phyloP scores from a whole-genome alignment of 1,284 basidiomycete genomes.

The Austropuccinia psidii region DNA sequence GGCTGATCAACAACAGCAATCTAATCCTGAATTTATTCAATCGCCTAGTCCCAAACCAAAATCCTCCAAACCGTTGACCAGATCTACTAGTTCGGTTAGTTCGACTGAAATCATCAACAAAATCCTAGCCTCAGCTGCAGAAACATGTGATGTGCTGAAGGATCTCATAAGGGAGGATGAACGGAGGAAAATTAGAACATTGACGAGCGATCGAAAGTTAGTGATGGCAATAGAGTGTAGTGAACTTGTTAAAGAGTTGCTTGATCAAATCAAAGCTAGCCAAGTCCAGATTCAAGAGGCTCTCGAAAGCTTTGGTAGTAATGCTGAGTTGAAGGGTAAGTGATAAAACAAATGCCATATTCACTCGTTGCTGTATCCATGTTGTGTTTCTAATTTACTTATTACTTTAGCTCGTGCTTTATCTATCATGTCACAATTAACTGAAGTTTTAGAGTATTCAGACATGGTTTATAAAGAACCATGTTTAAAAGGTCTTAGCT shows the following conservation, averaged over 20 bases:
- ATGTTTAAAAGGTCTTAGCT: too few relatives aligned
- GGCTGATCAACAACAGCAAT: slow-evolving; percentile 48
- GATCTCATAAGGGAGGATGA: slow-evolving; percentile 47
- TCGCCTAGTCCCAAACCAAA: neutral
- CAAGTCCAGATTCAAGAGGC: slow-evolving; percentile 44
- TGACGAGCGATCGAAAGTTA: slow-evolving; percentile 56
- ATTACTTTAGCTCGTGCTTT: neutral
- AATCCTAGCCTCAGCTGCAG: slow-evolving; percentile 35
- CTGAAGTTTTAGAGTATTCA: neutral
- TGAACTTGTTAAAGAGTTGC: slow-evolving; percentile 58
- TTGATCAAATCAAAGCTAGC: slow-evolving; percentile 45
- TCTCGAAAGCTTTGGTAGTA: neutral
- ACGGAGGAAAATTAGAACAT: slow-evolving; percentile 58
- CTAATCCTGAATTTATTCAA: slow-evolving; percentile 43
- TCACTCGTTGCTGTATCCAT: neutral
- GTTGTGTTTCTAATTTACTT: neutral
- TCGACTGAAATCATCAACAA: neutral
- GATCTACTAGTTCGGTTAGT: neutral
- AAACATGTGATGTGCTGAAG: slow-evolving; percentile 47
- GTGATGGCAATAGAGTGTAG: slow-evolving; percentile 60
- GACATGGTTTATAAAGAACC: slow-evolving; percentile 5
- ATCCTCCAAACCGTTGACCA: neutral
- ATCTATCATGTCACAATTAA: slow-evolving; percentile 19
- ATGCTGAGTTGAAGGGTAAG: neutral
- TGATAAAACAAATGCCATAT: neutral